Conservation (phyloP, 1,284 basidiomycete genomes). For the Ustilago bromivora region DNA sequence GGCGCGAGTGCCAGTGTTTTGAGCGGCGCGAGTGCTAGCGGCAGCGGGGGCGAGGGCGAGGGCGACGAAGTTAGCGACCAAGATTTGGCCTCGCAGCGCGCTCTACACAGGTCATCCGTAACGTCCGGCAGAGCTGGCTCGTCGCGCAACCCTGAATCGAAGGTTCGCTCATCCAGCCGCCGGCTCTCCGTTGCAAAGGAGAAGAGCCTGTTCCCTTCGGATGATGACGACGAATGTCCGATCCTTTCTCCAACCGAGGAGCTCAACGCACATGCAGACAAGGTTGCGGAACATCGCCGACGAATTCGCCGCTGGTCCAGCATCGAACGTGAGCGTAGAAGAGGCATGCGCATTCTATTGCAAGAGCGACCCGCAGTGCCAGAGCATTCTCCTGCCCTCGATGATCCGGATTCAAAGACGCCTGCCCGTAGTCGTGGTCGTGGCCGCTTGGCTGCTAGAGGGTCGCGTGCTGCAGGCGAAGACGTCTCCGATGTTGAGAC, state of each 20-base stretch:
- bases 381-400: background rate
- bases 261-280: background rate
- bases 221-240: constrained; percentile 46
- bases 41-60: constrained; percentile 44
- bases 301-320: constrained; percentile 47
- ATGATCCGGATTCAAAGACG: background rate
- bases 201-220: constrained; percentile 45
- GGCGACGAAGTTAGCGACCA: constrained; percentile 33
- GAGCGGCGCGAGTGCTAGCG: constrained; percentile 46
- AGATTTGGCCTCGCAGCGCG: background rate
- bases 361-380: constrained; percentile 15
- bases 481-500: constrained; percentile 33
- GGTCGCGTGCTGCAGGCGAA: constrained; percentile 10
- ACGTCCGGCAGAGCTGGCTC: background rate
- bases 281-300: constrained; percentile 5
- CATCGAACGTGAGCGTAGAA: constrained; percentile 48
- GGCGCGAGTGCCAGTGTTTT: constrained; percentile 52
- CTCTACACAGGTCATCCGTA: background rate
- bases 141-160: background rate
- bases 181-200: constrained; percentile 33
- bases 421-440: constrained; percentile 9
- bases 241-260: constrained; percentile 28
- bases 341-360: constrained; percentile 49
- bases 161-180: constrained; percentile 9
- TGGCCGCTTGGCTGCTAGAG: constrained; percentile 7